Percentiles rank a stretch among this genome's conserved stretches.
phyloP scores from a whole-genome alignment of 345 rosid genomes.

The Erucastrum elatum region DNA sequence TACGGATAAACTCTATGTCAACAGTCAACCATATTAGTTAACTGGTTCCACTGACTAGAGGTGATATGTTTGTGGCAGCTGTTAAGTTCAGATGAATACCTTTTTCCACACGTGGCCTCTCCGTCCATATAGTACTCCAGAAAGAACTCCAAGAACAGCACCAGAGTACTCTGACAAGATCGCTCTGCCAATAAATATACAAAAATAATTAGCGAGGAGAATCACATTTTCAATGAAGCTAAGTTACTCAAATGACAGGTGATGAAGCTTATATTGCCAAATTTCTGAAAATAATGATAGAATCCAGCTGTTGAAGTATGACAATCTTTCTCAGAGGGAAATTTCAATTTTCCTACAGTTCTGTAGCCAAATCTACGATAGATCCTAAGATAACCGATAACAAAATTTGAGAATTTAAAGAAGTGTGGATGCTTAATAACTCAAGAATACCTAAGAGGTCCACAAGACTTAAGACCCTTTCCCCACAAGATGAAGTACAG shows the following conservation, averaged over 20 bases:
- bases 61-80: background rate
- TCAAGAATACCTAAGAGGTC: conserved; percentile 77
- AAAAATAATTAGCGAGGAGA: background rate
- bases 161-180: conserved; percentile 97
- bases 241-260: background rate
- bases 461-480: conserved; percentile 87
- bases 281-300: background rate
- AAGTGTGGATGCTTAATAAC: conserved; percentile 6
- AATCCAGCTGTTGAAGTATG: background rate
- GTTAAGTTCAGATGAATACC: conserved; percentile 46
- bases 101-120: conserved; percentile 80
- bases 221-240: background rate
- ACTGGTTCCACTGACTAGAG: conserved; percentile 1
- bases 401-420: background rate
- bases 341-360: background rate
- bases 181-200: conserved; percentile 52
- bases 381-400: conserved; percentile 3
- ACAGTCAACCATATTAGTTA: background rate
- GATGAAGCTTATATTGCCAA: background rate
- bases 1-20: background rate
- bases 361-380: background rate
- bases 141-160: conserved; percentile 93
- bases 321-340: background rate
- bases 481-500: conserved; percentile 93
- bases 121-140: conserved; percentile 84